Base-by-base conservation (phyloP, 805 yeast species). In the Kurtzmaniella fragi region DNA sequence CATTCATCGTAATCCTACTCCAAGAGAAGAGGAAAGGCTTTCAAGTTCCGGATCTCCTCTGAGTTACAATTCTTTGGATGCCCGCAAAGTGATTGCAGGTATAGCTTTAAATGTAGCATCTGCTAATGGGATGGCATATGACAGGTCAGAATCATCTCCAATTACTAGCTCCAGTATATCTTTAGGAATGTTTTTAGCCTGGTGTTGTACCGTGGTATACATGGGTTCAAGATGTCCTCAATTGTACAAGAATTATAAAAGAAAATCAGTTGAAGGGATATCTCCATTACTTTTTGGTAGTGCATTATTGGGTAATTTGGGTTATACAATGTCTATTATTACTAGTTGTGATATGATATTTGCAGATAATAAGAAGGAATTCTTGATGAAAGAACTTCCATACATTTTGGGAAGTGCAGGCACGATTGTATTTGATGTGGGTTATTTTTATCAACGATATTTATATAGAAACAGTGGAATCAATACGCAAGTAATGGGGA, bases 191-290 rank as follows among this genome's bases (percentile, higher is more conserved):
- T 30, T 50, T 6, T 45, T 84, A 31, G 89, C 97, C 0, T 90
- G 96, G 95, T 49, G 72, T 2, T 87, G 95, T 45, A 85, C 95
- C 0, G 49, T 61, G 4, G 78, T 86, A 39, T 90, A 91, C 54
- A 73, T 88, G 33, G 66, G 79, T 9, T 84, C 96, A 2, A 71
- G 98, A 44, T 57, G 88, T 34, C 98, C 98, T 1, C 98, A 90
- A 55, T 65, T 90, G 37, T 64, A 73, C 54, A 88, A 84, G 57
- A 90, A 90, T 61, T 82, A 77, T 56, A 50, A 65, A 38, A 70
- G 96, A 30, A 84, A 85, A 55, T 85, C 96, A 1, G 93, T 95
- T 0, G 82, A 83, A 27, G 97, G 96, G 2, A 69, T 89, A 2
- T 84, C 96, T 1, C 87, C 95, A 16, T 59, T 84, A 33, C 67